Conservation (phyloP, 1,139 yeast genomes). For the Pichia sp. region DNA sequence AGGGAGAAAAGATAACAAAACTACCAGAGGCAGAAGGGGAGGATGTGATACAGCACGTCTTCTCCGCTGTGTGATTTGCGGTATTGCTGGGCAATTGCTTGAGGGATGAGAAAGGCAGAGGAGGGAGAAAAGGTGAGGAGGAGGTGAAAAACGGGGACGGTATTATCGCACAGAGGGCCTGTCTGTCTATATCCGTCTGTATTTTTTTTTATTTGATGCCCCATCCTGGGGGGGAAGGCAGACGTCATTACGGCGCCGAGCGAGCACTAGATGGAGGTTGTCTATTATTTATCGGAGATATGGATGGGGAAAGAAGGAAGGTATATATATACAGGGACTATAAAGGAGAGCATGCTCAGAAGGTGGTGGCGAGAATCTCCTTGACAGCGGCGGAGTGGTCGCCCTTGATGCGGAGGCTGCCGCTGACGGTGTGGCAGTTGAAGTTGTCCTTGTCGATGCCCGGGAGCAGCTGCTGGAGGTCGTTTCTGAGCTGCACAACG, state of each 20-base stretch:
- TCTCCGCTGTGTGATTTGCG: background rate
- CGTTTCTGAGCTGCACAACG: slow-evolving; percentile 52
- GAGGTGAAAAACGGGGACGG: slow-evolving; percentile 1
- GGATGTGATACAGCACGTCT: too few relatives aligned
- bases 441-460: slow-evolving; percentile 29
- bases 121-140: background rate
- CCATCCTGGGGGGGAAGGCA: background rate
- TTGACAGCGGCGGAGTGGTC: slow-evolving; percentile 47
- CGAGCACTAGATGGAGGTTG: background rate
- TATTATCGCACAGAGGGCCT: background rate
- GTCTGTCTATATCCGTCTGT: too few relatives aligned
- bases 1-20: too few relatives aligned
- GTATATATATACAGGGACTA: background rate
- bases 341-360: slow-evolving; percentile 17
- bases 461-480: slow-evolving; percentile 48
- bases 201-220: background rate
- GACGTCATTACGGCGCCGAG: too few relatives aligned
- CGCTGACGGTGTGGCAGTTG: slow-evolving; percentile 25
- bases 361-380: slow-evolving; percentile 26
- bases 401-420: slow-evolving; percentile 53
- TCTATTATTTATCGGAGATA: background rate
- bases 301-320: background rate
- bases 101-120: background rate
- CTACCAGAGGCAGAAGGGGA: too few relatives aligned
- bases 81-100: too few relatives aligned